Base-by-base conservation (phyloP, 192 early-diverging fungal species). In the Coemansia sp. region DNA sequence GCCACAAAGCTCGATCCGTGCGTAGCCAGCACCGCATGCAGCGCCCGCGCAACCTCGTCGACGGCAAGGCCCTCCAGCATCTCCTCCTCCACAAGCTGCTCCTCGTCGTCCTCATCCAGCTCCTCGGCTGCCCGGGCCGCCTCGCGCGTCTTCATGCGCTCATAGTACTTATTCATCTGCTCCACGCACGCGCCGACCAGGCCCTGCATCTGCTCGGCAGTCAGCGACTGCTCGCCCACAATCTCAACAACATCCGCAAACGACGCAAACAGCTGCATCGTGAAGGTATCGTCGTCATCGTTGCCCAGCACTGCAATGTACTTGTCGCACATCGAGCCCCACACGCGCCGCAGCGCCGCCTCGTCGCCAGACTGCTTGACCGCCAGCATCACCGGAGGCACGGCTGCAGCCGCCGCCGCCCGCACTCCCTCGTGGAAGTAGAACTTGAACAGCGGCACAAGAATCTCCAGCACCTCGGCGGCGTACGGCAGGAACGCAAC, bases 391-490 rank as follows among this genome's bases (percentile, higher is more conserved):
- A 99, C 75, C 23, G 84, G 83, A 8, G 96, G 94, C 64, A 99
- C 90, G 0, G 88, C 76, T 0, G 85, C 80, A 8, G 92, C 92
- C 2, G 96, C 94, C 10, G 96, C 93, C 55, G 91, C 83, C 33
- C 95, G 85, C 39, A 99, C 95, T 70, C 93, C 96, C 67, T 98
- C 96, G 74, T 99, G 93, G 89, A 96, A 97, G 77, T 93, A 95
- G 84, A 99, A 99, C 71, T 91, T 90, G 79, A 99, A 84, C 21
- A 98, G 76, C 55, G 95, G 94, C 25, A 98, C 74, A 35, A 92
- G 86, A 61, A 95, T 91, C 53, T 93, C 91, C 74, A 96, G 85
- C 40, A 94, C 88, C 61, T 87, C 73, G 42, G 87, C 84, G 20
- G 92, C 93, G 72, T 95, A 97, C 7, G 90, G 87, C 40, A 87